phyloP scores from a whole-genome alignment of 768 basidiomycete genomes.

The Multifurca ochricompacta region DNA sequence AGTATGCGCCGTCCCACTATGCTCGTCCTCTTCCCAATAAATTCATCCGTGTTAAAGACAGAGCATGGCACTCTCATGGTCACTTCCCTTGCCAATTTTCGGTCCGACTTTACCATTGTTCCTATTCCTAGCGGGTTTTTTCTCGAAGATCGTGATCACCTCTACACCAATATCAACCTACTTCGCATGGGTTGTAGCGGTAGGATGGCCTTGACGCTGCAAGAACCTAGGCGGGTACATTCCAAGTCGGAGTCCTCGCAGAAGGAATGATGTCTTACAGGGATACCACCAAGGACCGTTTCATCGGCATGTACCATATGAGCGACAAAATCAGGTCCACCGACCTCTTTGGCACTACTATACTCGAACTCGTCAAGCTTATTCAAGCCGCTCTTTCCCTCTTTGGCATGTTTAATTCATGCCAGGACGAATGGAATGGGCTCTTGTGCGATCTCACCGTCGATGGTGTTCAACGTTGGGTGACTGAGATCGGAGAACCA shows the following conservation, averaged over 20 bases:
- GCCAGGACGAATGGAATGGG: constrained; percentile 42
- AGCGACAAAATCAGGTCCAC: constrained; percentile 32
- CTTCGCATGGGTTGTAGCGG: constrained; percentile 80
- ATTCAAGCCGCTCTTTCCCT: constrained; percentile 63
- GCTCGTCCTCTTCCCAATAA: too few relatives aligned
- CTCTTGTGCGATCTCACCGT: constrained; percentile 73
- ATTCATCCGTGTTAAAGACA: constrained; percentile 35
- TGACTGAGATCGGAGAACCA: constrained; percentile 53
- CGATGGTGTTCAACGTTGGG: constrained; percentile 64
- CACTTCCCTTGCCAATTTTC: constrained; percentile 81
- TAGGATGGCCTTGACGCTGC: constrained; percentile 68
- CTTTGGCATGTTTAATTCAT: constrained; percentile 55
- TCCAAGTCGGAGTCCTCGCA: not conserved
- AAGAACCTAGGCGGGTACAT: constrained; percentile 54
- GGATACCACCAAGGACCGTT: constrained; percentile 74
- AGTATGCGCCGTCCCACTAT: constrained; percentile 13
- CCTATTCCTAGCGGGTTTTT: constrained; percentile 68
- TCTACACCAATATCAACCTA: constrained; percentile 77
- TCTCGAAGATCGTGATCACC: constrained; percentile 50
- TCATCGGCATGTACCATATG: constrained; percentile 62
- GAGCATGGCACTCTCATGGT: constrained; percentile 64
- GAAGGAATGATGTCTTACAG: constrained; percentile 30
- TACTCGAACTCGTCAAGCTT: constrained; percentile 70
- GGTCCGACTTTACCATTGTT: constrained; percentile 81
- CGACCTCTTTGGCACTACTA: constrained; percentile 51